These are phyloP conservation scores for Fusarium metavorans DNA, from an alignment of 2,329 filamentous ascomycete genomes.

Conservation along the genomic window DNA sequence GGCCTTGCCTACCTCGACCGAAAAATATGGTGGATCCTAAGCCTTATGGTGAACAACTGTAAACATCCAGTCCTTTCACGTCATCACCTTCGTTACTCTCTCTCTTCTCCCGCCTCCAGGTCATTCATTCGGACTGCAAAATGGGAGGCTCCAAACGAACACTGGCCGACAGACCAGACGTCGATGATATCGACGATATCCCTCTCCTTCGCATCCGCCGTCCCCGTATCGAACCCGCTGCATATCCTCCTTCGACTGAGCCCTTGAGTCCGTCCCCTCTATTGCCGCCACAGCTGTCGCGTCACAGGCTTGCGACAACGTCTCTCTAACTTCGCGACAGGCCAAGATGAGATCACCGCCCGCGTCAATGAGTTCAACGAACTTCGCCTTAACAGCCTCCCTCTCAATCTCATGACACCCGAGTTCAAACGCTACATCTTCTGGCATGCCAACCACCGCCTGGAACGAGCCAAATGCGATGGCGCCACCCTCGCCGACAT, in stretches of 20 bases:
- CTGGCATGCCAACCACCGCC: constrained; percentile 36
- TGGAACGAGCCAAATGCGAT: constrained; percentile 35
- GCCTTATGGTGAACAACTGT: background rate
- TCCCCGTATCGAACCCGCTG: background rate
- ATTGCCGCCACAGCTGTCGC: background rate
- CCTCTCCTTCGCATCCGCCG: background rate
- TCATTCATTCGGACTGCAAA: background rate
- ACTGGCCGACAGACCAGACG: background rate
- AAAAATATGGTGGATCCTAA: background rate
- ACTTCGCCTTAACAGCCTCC: constrained; percentile 30
- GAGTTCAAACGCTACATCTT: constrained; percentile 38
- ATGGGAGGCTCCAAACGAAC: constrained; percentile 5
- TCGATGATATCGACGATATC: background rate
- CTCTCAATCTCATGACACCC: constrained; percentile 36
- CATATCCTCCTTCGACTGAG: background rate
- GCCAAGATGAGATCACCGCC: background rate
- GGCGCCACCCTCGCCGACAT: constrained; percentile 35
- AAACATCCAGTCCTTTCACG: background rate
- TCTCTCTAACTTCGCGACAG: background rate
- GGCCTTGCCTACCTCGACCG: background rate
- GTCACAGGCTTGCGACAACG: fast-evolving
- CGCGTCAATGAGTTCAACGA: constrained; percentile 19
- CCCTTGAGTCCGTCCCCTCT: background rate
- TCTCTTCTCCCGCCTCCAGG: background rate
- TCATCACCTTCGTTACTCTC: background rate